phyloP scores from a whole-genome alignment of 495 filamentous ascomycete genomes.

The Cercophora samala region DNA sequence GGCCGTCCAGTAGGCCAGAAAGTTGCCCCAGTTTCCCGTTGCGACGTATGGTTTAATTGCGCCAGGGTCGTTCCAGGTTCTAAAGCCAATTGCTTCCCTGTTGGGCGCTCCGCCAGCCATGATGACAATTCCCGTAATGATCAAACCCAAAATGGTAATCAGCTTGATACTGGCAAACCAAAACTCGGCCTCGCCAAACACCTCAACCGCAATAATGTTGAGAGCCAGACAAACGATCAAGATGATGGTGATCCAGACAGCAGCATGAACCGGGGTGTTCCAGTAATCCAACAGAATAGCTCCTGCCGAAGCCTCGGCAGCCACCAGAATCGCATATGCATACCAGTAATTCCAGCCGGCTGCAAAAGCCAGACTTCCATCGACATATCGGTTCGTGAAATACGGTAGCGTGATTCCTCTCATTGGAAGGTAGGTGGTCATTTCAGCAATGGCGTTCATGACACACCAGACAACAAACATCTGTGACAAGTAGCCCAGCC shows the following conservation, averaged over 20 bases:
- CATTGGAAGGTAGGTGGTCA: slow-evolving; percentile 63
- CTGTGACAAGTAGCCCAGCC: slow-evolving; percentile 52
- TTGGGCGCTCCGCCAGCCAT: slow-evolving; percentile 62
- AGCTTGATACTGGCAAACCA: slow-evolving; percentile 66
- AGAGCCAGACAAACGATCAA: slow-evolving; percentile 42
- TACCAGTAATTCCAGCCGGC: slow-evolving; percentile 74
- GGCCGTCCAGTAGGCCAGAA: slow-evolving; percentile 48
- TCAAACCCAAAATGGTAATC: slow-evolving; percentile 63
- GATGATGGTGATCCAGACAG: slow-evolving; percentile 60
- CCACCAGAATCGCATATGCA: slow-evolving; percentile 47
- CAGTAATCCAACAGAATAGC: slow-evolving; percentile 57
- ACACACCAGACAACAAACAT: slow-evolving; percentile 44
- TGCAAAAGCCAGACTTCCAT: slow-evolving; percentile 73
- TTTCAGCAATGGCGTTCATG: slow-evolving; percentile 48
- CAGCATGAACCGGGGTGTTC: slow-evolving; percentile 47
- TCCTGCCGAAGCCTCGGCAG: slow-evolving; percentile 50
- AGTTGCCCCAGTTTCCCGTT: slow-evolving; percentile 47
- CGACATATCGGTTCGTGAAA: slow-evolving; percentile 71
- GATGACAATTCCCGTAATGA: slow-evolving; percentile 70
- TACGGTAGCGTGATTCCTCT: slow-evolving; percentile 54
- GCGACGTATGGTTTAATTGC: slow-evolving; percentile 61
- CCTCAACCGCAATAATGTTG: slow-evolving; percentile 48
- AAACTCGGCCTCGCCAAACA: slow-evolving; percentile 64
- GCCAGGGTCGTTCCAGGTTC: slow-evolving; percentile 69
- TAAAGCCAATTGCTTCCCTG: slow-evolving; percentile 58